Evolutionary conservation across 2,329 filamentous ascomycete species (phyloP), one percentile per base, ranked within the genome.

Genomic region (Aspergillus viridinutans): DNA sequence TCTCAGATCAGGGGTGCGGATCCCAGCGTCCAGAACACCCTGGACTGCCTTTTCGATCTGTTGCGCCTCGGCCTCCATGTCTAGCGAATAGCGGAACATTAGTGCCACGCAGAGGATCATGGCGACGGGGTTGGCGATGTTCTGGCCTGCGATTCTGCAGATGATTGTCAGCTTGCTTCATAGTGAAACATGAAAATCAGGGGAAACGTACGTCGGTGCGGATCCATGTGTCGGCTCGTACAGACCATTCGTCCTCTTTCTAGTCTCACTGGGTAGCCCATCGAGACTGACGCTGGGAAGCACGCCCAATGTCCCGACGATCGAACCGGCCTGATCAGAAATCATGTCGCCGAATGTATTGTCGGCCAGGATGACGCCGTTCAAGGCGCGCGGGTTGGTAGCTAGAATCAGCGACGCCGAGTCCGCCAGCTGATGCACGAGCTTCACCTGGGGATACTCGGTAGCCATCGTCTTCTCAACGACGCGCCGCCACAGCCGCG

Each of bases 301-400:
- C 57, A 97, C 81, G 8, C 92, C 92, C 63, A 96, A 84, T 66
- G 87, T 91, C 8, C 92, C 92, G 3, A 92, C 89, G 63, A 97
- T 96, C 20, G 92, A 91, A 59, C 88, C 91, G 9, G 92, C 91
- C 81, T 96, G 91, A 70, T 96, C 92, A 66, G 86, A 90, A 68
- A 97, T 89, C 72, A 97, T 96, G 72, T 97, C 92, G 40, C 92
- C 92, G 70, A 95, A 96, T 60, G 96, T 78, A 74, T 96, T 97
- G 78, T 88, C 91, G 3, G 91, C 92, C 56, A 96, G 85, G 45
- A 97, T 85, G 25, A 97, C 84, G 49, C 92, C 92, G 71, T 96
- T 96, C 54, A 97, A 80, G 1, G 83, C 83, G 14, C 86, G 81
- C 7, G 92, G 92, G 77, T 91, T 94, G 82, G 93, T 96, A 68